Evolutionary conservation across 2,329 filamentous ascomycete genomes (phyloP).

Genomic region (Beauveria sp.): DNA sequence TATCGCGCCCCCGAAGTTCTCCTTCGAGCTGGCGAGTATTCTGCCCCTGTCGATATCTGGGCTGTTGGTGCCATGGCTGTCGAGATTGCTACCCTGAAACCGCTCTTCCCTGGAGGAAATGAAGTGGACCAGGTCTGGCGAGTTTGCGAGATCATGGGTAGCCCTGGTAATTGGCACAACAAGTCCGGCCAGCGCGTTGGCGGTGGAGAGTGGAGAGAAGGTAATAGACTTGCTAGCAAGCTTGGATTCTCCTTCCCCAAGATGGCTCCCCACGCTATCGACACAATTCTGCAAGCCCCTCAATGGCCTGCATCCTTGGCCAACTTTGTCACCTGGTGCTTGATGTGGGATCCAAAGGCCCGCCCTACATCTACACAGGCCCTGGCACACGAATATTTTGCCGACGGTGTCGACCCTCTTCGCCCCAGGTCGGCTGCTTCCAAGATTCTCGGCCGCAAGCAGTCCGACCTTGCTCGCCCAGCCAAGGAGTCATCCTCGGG

Average conservation of each 20-base stretch:
- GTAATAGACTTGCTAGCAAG: conserved; percentile 85
- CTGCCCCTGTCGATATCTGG: conserved; percentile 97
- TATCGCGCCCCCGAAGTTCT: conserved; percentile 95
- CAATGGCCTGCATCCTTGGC: conserved; percentile 86
- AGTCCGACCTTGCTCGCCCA: conserved; percentile 69
- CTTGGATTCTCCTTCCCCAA: conserved; percentile 97
- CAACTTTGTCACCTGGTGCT: conserved; percentile 94
- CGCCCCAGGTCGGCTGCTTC: conserved; percentile 86
- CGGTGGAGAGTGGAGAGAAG: conserved; percentile 96
- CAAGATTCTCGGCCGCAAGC: conserved; percentile 78
- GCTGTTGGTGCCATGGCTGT: conserved; percentile 98
- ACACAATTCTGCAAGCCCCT: conserved; percentile 81
- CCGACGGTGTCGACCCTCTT: conserved; percentile 84
- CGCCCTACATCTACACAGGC: conserved; percentile 89
- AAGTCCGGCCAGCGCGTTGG: conserved; percentile 81
- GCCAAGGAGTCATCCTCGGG: conserved; percentile 54
- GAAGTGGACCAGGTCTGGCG: conserved; percentile 99
- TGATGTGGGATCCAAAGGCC: conserved; percentile 96
- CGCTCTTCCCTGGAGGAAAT: conserved; percentile 92
- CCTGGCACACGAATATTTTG: conserved; percentile 91
- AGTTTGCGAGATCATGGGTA: conserved; percentile 98
- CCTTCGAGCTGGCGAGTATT: conserved; percentile 90
- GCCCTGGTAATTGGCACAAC: conserved; percentile 96
- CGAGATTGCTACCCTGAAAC: conserved; percentile 92
- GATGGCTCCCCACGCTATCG: conserved; percentile 97